Conservation (phyloP, 2,329 filamentous ascomycete species). For the Penicillium frequentans region DNA sequence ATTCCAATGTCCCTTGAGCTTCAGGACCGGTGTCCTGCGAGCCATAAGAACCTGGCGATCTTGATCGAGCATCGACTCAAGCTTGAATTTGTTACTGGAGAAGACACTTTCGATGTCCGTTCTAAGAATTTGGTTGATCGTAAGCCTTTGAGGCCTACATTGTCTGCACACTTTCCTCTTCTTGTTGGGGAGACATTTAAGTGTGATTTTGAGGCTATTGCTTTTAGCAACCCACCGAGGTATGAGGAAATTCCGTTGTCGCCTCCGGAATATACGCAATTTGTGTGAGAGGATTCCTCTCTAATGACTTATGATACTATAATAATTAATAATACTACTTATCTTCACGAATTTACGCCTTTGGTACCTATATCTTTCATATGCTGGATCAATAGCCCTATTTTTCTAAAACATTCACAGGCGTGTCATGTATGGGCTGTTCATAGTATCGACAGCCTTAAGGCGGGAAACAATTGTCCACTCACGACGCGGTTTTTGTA, state of each 20-base stretch:
- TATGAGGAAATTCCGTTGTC: conserved; percentile 12
- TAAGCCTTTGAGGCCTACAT: conserved; percentile 2
- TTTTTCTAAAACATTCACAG: no score
- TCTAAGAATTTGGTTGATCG: conserved; percentile 11
- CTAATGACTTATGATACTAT: background rate
- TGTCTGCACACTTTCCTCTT: conserved; percentile 11
- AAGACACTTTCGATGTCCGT: conserved; percentile 10
- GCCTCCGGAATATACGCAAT: conserved; percentile 9
- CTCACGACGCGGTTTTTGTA: no score
- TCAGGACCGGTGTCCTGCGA: background rate
- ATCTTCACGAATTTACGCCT: background rate
- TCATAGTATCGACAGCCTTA: no score
- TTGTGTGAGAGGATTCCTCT: background rate
- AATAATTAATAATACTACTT: background rate
- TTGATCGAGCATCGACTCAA: conserved; percentile 11
- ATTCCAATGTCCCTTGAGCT: background rate
- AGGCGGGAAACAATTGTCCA: no score
- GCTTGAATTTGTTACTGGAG: conserved; percentile 10
- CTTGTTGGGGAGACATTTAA: background rate
- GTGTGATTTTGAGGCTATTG: background rate
- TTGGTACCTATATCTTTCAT: no score
- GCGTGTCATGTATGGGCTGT: no score
- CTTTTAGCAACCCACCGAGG: conserved; percentile 7
- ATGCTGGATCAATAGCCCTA: no score
- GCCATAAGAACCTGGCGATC: background rate